Percentiles rank a stretch among this genome's conserved stretches.
phyloP scores from a whole-genome alignment of 495 filamentous ascomycete genomes.

The Annulohypoxylon moriforme region DNA sequence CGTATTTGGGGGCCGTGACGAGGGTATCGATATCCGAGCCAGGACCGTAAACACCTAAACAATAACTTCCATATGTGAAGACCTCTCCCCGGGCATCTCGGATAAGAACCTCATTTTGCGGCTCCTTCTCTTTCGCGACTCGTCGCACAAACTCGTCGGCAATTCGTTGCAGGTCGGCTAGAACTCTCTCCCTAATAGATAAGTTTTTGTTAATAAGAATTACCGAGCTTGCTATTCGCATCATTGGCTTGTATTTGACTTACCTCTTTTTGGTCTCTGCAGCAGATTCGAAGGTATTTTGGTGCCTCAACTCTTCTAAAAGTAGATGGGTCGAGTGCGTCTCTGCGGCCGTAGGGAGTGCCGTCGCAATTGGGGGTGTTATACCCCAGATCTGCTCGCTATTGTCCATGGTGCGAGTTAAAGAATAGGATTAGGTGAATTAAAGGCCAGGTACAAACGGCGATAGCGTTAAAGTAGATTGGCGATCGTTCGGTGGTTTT shows the following conservation, averaged over 20 bases:
- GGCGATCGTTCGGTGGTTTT: not conserved
- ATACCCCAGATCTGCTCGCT: conserved; percentile 72
- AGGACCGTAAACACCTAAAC: conserved; percentile 92
- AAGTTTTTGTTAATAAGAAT: conserved; percentile 13
- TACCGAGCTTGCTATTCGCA: not conserved
- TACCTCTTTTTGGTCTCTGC: conserved; percentile 85
- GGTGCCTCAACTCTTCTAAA: conserved; percentile 80
- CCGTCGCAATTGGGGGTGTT: conserved; percentile 83
- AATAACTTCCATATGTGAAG: conserved; percentile 94
- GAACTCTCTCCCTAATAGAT: conserved; percentile 57
- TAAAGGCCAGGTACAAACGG: not conserved
- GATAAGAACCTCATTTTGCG: conserved; percentile 77
- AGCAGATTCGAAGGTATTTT: conserved; percentile 89
- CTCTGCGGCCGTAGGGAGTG: conserved; percentile 78
- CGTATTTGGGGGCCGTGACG: conserved; percentile 87
- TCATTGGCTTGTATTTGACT: conserved; percentile 17
- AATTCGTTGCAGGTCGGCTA: conserved; percentile 79
- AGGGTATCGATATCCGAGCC: conserved; percentile 98
- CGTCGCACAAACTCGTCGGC: conserved; percentile 84
- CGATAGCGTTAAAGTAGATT: not conserved
- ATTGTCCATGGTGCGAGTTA: conserved; percentile 31
- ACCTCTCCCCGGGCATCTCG: conserved; percentile 88
- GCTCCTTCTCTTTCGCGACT: conserved; percentile 77
- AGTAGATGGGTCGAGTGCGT: conserved; percentile 79
- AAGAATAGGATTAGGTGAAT: not conserved